These are phyloP conservation scores for Debaryomycetaceae sp. DNA, from an alignment of 1,139 yeast species.

Conservation along the genomic window DNA sequence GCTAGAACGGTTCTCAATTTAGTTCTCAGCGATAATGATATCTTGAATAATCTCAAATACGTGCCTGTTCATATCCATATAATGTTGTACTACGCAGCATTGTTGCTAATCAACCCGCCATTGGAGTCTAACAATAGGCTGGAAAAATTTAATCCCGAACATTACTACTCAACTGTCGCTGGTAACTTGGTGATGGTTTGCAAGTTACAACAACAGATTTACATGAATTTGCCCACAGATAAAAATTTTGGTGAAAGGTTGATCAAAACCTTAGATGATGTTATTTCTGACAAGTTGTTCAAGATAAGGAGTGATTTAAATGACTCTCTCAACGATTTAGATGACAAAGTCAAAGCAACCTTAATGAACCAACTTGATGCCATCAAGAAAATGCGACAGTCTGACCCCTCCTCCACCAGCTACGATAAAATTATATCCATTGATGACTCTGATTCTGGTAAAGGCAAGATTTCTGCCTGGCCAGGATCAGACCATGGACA, in stretches of 20 bases:
- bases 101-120: conserved; percentile 53
- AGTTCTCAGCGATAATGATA: conserved; percentile 59
- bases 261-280: conserved; percentile 40
- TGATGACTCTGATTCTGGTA: conserved; percentile 30
- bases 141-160: conserved; percentile 13
- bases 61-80: conserved; percentile 72
- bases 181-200: conserved; percentile 32
- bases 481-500: conserved; percentile 69
- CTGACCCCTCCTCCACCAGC: conserved; percentile 16
- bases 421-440: background rate
- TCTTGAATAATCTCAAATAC: conserved; percentile 53
- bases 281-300: conserved; percentile 37
- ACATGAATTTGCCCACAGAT: conserved; percentile 52
- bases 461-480: conserved; percentile 57
- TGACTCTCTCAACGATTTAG: conserved; percentile 3
- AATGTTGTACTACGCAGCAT: conserved; percentile 67
- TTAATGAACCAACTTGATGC: conserved; percentile 16
- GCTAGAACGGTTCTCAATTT: conserved; percentile 62
- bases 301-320: conserved; percentile 9
- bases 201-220: conserved; percentile 40
- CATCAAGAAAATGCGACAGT: conserved; percentile 14
- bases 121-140: conserved; percentile 20
- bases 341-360: conserved; percentile 10
- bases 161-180: conserved; percentile 21
- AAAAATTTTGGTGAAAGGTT: conserved; percentile 50